phyloP scores from a whole-genome alignment of 2,329 filamentous ascomycete species.

The Penicillium brasilianum region DNA sequence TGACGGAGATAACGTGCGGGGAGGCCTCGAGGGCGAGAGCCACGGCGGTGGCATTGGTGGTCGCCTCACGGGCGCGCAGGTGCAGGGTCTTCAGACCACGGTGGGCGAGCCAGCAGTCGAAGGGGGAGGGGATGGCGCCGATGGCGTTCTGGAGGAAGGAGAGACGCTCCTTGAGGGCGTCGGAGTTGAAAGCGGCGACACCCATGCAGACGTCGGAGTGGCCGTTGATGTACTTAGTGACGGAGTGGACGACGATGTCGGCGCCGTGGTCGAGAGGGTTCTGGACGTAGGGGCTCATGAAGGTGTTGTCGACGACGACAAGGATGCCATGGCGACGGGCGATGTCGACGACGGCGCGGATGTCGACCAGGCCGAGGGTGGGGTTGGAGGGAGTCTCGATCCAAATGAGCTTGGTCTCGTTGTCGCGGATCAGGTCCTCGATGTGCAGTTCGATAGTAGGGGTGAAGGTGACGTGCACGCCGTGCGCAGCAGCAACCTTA shows the following conservation, averaged over 20 bases:
- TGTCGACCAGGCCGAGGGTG: constrained; percentile 90
- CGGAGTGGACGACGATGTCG: constrained; percentile 94
- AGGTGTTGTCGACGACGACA: constrained; percentile 99
- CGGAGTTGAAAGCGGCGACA: constrained; percentile 90
- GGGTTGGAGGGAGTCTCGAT: constrained; percentile 96
- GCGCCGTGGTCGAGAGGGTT: constrained; percentile 94
- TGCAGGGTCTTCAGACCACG: constrained; percentile 96
- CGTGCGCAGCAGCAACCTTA: constrained; percentile 92
- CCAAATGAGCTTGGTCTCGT: constrained; percentile 91
- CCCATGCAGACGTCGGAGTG: constrained; percentile 98
- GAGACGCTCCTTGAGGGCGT: constrained; percentile 75
- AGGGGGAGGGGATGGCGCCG: constrained; percentile 89
- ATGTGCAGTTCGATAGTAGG: constrained; percentile 91
- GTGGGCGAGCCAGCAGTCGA: constrained; percentile 98
- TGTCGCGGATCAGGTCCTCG: constrained; percentile 76
- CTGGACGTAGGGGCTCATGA: constrained; percentile 94
- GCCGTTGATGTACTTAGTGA: constrained; percentile 99
- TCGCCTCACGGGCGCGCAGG: constrained; percentile 84
- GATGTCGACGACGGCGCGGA: constrained; percentile 78
- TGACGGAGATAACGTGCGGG: constrained; percentile 82
- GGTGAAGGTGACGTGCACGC: constrained; percentile 92
- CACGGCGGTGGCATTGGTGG: constrained; percentile 77
- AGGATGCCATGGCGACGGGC: constrained; percentile 88
- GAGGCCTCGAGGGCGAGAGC: constrained; percentile 78
- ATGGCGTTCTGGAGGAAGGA: constrained; percentile 97